Percentiles rank a stretch among this genome's conserved stretches.
Conservation (phyloP, 2,329 filamentous ascomycete genomes). For the Ramichloridium luteum region DNA sequence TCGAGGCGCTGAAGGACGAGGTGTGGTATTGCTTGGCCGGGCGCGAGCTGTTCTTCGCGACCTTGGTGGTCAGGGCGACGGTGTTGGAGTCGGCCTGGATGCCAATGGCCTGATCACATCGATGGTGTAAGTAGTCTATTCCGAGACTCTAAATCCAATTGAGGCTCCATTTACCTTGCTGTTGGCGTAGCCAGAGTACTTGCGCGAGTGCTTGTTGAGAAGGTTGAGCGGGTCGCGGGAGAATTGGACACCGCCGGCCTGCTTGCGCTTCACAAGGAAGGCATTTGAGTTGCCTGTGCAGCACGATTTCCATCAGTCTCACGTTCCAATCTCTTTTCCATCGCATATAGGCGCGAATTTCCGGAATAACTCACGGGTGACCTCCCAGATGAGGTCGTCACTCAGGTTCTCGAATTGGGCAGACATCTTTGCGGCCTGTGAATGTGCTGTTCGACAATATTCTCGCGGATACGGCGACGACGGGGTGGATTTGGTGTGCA, state of each 20-base stretch:
- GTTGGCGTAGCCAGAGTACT: conserved; percentile 91
- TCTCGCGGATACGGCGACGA: neutral
- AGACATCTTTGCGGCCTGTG: conserved; percentile 42
- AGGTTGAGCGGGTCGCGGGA: conserved; percentile 92
- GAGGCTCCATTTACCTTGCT: conserved; percentile 68
- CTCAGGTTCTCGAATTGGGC: conserved; percentile 55
- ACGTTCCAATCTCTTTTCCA: conserved; percentile 2
- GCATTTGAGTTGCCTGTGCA: conserved; percentile 68
- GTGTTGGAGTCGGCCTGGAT: conserved; percentile 68
- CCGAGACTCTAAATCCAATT: too few species aligned
- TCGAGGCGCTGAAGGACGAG: conserved; percentile 58
- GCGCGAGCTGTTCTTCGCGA: conserved; percentile 56
- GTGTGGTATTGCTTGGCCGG: conserved; percentile 55
- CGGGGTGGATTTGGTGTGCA: neutral
- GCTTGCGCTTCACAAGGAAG: conserved; percentile 82
- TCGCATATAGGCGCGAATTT: neutral
- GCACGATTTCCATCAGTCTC: conserved; percentile 2
- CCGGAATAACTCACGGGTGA: conserved; percentile 62
- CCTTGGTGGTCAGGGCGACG: conserved; percentile 76
- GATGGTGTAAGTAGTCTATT: too few species aligned
- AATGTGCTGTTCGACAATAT: neutral
- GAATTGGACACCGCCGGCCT: conserved; percentile 70
- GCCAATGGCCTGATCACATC: conserved; percentile 77
- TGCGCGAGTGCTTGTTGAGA: conserved; percentile 80
- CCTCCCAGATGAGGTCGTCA: conserved; percentile 85